Conservation (phyloP, 805 yeast genomes). For the Ogataea angusta region DNA sequence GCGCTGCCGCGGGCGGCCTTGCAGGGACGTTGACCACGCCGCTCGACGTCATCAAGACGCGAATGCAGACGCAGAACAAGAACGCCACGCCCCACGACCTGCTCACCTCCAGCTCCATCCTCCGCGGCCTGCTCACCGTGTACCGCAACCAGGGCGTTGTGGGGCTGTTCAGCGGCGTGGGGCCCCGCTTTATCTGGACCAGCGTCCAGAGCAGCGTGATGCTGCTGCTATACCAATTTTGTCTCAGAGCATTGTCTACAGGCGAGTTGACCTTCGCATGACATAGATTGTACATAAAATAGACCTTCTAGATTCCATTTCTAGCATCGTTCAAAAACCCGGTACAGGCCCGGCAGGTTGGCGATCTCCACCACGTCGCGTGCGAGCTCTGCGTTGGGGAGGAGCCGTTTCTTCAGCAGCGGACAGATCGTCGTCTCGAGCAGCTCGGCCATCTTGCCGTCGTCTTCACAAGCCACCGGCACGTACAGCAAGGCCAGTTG, state of each 20-base stretch:
- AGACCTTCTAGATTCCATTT: not conserved
- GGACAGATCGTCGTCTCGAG: slow-evolving; percentile 69
- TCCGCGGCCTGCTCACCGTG: slow-evolving; percentile 51
- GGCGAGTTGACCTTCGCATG: slow-evolving; percentile 21
- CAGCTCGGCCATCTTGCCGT: slow-evolving; percentile 27
- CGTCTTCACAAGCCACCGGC: slow-evolving; percentile 45
- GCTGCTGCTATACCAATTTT: slow-evolving; percentile 81
- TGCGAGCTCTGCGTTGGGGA: slow-evolving; percentile 56
- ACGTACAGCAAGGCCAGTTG: slow-evolving; percentile 72
- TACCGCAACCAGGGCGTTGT: slow-evolving; percentile 69
- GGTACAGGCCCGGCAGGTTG: slow-evolving; percentile 84
- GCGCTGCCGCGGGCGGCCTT: slow-evolving; percentile 94
- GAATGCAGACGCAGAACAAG: slow-evolving; percentile 79
- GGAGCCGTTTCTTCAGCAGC: slow-evolving; percentile 52
- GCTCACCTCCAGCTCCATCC: slow-evolving; percentile 42
- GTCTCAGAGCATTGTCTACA: slow-evolving; percentile 50
- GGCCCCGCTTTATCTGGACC: slow-evolving; percentile 96
- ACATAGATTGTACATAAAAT: slow-evolving; percentile 5
- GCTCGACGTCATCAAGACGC: slow-evolving; percentile 84
- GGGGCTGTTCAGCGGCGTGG: slow-evolving; percentile 91
- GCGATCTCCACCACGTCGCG: slow-evolving; percentile 78
- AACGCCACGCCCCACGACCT: slow-evolving; percentile 21
- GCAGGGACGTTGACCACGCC: slow-evolving; percentile 92
- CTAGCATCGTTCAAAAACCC: slow-evolving; percentile 88
- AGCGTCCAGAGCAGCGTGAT: slow-evolving; percentile 91